Evolutionary conservation across 805 yeast genomes (phyloP).

Genomic region (Candida verbasci): DNA sequence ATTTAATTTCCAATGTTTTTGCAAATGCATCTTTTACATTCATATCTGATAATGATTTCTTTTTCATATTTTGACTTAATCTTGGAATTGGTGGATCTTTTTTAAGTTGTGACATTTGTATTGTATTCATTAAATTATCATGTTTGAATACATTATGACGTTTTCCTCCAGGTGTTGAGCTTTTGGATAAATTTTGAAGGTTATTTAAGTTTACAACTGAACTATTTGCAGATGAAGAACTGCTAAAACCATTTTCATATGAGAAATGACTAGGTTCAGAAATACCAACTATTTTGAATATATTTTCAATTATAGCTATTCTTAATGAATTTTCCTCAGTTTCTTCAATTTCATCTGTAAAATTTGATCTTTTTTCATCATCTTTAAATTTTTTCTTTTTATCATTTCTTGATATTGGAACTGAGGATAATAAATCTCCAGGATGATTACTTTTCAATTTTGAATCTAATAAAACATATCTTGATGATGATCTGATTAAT

Average conservation of each 20-base stretch:
- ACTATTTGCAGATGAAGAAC: constrained; percentile 21
- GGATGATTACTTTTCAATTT: constrained; percentile 61
- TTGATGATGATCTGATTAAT: constrained; percentile 18
- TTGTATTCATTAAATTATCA: constrained; percentile 7
- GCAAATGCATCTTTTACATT: constrained; percentile 55
- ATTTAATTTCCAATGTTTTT: constrained; percentile 52
- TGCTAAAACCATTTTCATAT: background rate
- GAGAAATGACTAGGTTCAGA: constrained; percentile 18
- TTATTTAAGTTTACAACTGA: constrained; percentile 20
- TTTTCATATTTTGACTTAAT: background rate
- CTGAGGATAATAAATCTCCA: constrained; percentile 81
- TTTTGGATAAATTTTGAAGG: background rate
- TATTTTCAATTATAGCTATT: constrained; percentile 63
- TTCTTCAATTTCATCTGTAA: constrained; percentile 58
- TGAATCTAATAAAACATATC: constrained; percentile 47
- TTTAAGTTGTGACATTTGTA: constrained; percentile 2
- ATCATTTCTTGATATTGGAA: constrained; percentile 47
- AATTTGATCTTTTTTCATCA: constrained; percentile 13
- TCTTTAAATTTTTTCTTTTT: background rate
- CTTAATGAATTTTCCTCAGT: constrained; percentile 64
- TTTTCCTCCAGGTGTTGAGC: constrained; percentile 3
- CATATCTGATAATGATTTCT: constrained; percentile 5
- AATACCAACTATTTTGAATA: constrained; percentile 67
- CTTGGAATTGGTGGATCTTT: background rate
- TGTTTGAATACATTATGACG: constrained; percentile 4